phyloP scores from a whole-genome alignment of 257 asterid species.

The Leonotis leonurus region DNA sequence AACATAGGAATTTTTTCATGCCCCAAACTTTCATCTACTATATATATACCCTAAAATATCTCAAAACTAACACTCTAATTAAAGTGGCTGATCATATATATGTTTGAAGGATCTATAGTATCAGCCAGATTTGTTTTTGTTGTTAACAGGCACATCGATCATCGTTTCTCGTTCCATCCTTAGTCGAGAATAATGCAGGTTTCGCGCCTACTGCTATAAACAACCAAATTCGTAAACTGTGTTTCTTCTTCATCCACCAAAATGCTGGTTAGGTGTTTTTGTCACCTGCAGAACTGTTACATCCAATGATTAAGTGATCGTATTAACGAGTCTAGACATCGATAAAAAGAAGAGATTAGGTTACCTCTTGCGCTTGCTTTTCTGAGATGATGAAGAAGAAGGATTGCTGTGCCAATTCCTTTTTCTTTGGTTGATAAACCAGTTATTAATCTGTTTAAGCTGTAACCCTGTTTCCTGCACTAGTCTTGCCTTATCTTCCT shows the following conservation, averaged over 20 bases:
- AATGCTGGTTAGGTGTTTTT: conserved; percentile 20
- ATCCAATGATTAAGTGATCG: conserved; percentile 9
- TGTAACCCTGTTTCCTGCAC: conserved; percentile 49
- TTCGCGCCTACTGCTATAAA: not conserved
- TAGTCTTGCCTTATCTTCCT: conserved; percentile 44
- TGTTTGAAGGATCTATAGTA: not conserved
- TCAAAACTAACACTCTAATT: not conserved
- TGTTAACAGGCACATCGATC: not conserved
- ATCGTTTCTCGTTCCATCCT: not conserved
- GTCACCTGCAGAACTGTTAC: conserved; percentile 33
- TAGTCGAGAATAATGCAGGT: not conserved
- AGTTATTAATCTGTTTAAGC: conserved; percentile 42
- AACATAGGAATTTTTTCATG: not conserved
- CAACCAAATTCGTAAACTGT: not conserved
- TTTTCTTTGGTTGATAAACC: conserved; percentile 49
- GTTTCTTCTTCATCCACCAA: not conserved
- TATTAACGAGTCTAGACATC: not conserved
- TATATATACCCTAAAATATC: not conserved
- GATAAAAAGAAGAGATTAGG: not conserved
- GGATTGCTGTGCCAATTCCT: conserved; percentile 48
- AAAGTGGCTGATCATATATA: not conserved
- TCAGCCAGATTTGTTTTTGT: not conserved
- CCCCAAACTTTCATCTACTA: not conserved
- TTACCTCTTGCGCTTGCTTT: conserved; percentile 45
- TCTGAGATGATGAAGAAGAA: conserved; percentile 31